These are phyloP conservation scores for Thermothielavioides terrestris DNA, from an alignment of 495 filamentous ascomycete genomes.

Conservation along the genomic window DNA sequence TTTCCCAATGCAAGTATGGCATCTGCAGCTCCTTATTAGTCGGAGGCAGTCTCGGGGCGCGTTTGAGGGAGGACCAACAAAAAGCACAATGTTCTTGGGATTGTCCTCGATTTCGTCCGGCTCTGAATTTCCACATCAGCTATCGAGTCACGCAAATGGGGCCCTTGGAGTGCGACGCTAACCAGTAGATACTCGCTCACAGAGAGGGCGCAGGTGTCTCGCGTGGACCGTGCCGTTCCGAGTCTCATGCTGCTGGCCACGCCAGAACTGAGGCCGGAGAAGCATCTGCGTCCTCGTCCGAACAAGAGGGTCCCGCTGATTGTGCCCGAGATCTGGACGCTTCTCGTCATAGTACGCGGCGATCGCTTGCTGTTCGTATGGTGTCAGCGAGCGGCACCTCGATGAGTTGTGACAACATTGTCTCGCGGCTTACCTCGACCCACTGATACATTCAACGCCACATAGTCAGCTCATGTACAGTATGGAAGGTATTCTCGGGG, in stretches of 20 bases:
- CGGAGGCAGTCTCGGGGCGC: neutral
- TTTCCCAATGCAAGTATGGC: constrained; percentile 65
- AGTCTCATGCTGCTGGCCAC: constrained; percentile 22
- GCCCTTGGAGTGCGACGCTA: neutral
- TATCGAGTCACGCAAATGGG: too few relatives aligned
- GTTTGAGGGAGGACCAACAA: constrained; percentile 19
- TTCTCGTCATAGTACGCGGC: constrained; percentile 15
- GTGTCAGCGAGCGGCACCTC: too few relatives aligned
- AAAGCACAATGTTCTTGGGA: constrained; percentile 31
- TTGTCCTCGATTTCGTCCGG: constrained; percentile 11
- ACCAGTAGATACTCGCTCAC: constrained; percentile 25
- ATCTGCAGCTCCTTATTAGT: constrained; percentile 29
- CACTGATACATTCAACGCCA: constrained; percentile 2
- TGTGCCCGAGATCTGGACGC: neutral
- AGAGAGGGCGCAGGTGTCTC: constrained; percentile 31
- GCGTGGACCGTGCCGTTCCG: constrained; percentile 25
- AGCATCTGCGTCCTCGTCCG: constrained; percentile 15
- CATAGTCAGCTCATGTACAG: neutral
- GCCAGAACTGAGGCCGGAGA: constrained; percentile 24
- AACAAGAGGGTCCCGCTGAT: neutral
- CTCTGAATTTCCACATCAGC: constrained; percentile 9
- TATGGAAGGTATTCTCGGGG: too few relatives aligned
- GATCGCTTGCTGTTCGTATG: constrained; percentile 11
- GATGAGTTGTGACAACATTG: too few relatives aligned
- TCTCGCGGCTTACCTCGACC: constrained; percentile 9